These are phyloP conservation scores for Cystobasidiopsis lactophilus DNA, from an alignment of 768 basidiomycete genomes.

Conservation along the genomic window DNA sequence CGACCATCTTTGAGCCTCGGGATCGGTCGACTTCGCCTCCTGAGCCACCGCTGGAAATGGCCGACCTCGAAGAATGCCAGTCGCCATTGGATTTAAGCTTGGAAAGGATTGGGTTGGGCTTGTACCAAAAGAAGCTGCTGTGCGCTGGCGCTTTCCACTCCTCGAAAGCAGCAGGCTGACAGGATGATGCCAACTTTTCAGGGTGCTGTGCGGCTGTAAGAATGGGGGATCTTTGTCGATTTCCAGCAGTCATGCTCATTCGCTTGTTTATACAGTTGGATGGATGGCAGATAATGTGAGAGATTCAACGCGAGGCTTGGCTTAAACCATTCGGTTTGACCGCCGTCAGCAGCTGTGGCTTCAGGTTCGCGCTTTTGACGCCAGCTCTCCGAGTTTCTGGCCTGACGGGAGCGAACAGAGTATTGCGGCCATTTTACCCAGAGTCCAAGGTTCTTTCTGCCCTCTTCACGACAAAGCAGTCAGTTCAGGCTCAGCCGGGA, in stretches of 20 bases:
- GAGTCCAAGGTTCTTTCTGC: slow-evolving; percentile 39
- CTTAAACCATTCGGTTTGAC: not conserved
- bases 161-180: not conserved
- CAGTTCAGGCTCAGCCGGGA: too few relatives aligned
- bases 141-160: slow-evolving; percentile 28
- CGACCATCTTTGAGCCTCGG: too few relatives aligned
- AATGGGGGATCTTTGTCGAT: slow-evolving; percentile 6
- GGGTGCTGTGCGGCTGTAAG: slow-evolving; percentile 66
- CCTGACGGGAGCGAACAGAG: not conserved
- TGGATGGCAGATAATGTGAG: slow-evolving; percentile 85
- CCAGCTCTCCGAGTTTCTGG: not conserved
- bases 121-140: slow-evolving; percentile 28
- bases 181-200: slow-evolving; percentile 28
- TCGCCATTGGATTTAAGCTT: slow-evolving; percentile 55
- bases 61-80: not conserved
- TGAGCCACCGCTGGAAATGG: too few relatives aligned
- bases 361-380: slow-evolving; percentile 33
- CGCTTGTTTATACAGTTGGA: slow-evolving; percentile 29
- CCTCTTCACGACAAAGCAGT: not conserved
- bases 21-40: too few relatives aligned
- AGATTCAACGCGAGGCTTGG: slow-evolving; percentile 1
- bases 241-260: slow-evolving; percentile 1
- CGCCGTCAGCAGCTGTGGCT: slow-evolving; percentile 57
- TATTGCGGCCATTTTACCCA: slow-evolving; percentile 77
- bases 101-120: slow-evolving; percentile 41